Evolutionary conservation across 345 rosid genomes (phyloP).

Genomic region (Arabidopsis arenosa): DNA sequence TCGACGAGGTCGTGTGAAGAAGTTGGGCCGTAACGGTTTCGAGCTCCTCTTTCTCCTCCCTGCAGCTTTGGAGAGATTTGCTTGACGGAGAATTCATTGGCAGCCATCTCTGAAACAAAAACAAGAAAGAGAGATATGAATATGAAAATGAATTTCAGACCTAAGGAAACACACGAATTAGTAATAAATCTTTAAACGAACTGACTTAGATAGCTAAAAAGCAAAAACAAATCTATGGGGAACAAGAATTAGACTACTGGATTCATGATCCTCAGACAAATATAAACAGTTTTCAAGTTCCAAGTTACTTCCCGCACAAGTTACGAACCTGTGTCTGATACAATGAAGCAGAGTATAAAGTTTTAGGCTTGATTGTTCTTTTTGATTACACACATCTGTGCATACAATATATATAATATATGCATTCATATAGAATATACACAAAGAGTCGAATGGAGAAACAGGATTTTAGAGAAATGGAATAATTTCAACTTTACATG

Average conservation of each 20-base stretch:
- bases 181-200: background rate
- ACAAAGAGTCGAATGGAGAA: background rate
- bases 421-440: background rate
- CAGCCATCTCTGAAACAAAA: conserved; percentile 32
- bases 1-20: conserved; percentile 42
- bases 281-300: background rate
- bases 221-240: background rate
- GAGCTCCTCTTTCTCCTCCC: conserved; percentile 40
- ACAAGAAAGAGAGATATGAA: conserved; percentile 3
- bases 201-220: background rate
- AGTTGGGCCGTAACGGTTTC: conserved; percentile 31
- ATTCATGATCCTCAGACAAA: too few relatives aligned
- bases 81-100: conserved; percentile 30
- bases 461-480: too few relatives aligned
- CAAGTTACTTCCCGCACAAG: too few relatives aligned
- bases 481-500: too few relatives aligned
- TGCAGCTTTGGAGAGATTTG: conserved; percentile 38
- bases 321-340: conserved; percentile 26
- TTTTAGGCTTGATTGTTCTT: background rate
- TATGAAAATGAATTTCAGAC: background rate
- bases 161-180: background rate
- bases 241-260: background rate
- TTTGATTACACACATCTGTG: background rate
- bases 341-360: background rate
- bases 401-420: too few relatives aligned